These are phyloP conservation scores for Penicillium mononematosum DNA, from an alignment of 495 filamentous ascomycete genomes.

Conservation along the genomic window DNA sequence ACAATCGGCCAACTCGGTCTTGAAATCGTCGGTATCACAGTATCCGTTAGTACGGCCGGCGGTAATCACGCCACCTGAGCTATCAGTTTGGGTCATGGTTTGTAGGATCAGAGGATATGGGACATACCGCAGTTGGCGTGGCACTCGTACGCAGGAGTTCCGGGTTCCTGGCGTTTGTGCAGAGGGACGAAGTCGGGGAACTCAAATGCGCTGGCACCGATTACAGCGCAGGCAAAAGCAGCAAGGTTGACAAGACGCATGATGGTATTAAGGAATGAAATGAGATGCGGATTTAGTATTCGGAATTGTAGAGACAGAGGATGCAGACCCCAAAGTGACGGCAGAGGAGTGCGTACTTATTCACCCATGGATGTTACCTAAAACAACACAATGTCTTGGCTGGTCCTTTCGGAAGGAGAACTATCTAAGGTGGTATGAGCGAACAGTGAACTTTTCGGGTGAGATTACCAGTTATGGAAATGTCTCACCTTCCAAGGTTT, in stretches of 20 bases:
- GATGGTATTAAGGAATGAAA: background rate
- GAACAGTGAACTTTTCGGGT: background rate
- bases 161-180: slow-evolving; percentile 25
- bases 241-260: slow-evolving; percentile 9
- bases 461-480: background rate
- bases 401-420: background rate
- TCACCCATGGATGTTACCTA: background rate
- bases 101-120: background rate
- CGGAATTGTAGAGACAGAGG: background rate
- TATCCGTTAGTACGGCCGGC: slow-evolving; percentile 32
- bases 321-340: background rate
- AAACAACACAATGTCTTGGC: background rate
- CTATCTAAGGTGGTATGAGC: background rate
- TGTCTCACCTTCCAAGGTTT: background rate
- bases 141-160: slow-evolving; percentile 46
- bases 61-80: slow-evolving; percentile 42
- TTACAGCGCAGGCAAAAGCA: background rate
- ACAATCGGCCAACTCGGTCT: slow-evolving; percentile 40
- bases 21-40: slow-evolving; percentile 44
- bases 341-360: background rate
- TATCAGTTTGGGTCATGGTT: background rate
- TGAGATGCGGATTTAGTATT: background rate
- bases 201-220: background rate
- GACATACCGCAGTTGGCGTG: slow-evolving; percentile 50
- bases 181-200: background rate